A percentile compares a stretch with the other conserved stretches of the same genome.
Evolutionary conservation across 1,284 basidiomycete species (phyloP).

Genomic region (Moesziomyces globuligerus): DNA sequence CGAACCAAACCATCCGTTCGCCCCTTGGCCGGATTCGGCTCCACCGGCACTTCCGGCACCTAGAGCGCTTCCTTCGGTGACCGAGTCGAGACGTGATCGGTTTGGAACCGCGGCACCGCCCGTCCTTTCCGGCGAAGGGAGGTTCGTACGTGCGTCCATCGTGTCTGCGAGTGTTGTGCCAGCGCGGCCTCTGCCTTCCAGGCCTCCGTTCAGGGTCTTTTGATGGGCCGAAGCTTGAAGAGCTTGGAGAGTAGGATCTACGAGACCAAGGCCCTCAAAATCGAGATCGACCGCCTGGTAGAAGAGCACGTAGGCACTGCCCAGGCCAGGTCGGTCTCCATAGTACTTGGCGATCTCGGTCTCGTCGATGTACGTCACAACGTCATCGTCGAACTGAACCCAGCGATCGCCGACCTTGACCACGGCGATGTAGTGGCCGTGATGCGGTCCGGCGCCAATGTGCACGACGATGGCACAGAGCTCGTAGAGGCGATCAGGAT

Average conservation of each 20-base stretch:
- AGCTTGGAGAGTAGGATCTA: constrained; percentile 29
- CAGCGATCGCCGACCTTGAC: constrained; percentile 84
- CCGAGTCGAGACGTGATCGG: constrained; percentile 29
- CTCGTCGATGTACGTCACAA: constrained; percentile 86
- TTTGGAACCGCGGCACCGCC: constrained; percentile 23
- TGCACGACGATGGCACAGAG: constrained; percentile 96
- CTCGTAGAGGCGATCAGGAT: constrained; percentile 87
- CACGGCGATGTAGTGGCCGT: constrained; percentile 96
- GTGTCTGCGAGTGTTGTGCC: constrained; percentile 16
- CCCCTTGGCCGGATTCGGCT: constrained; percentile 14
- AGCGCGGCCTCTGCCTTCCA: constrained; percentile 22
- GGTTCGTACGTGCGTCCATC: constrained; percentile 17
- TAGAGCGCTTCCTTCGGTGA: constrained; percentile 26
- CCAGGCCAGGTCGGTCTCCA: constrained; percentile 82
- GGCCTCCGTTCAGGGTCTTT: constrained; percentile 2
- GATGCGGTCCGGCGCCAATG: constrained; percentile 93
- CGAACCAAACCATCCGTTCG: constrained; percentile 49
- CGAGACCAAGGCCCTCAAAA: constrained; percentile 38
- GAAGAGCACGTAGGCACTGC: constrained; percentile 94
- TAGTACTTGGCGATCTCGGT: constrained; percentile 91
- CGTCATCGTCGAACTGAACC: constrained; percentile 96
- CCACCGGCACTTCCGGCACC: constrained; percentile 10
- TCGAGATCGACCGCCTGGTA: constrained; percentile 87
- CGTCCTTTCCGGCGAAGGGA: constrained; percentile 26
- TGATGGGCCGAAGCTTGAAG: constrained; percentile 23